Base-by-base conservation (phyloP, 176 grass and related monocot genomes). In the Avena atlantica region DNA sequence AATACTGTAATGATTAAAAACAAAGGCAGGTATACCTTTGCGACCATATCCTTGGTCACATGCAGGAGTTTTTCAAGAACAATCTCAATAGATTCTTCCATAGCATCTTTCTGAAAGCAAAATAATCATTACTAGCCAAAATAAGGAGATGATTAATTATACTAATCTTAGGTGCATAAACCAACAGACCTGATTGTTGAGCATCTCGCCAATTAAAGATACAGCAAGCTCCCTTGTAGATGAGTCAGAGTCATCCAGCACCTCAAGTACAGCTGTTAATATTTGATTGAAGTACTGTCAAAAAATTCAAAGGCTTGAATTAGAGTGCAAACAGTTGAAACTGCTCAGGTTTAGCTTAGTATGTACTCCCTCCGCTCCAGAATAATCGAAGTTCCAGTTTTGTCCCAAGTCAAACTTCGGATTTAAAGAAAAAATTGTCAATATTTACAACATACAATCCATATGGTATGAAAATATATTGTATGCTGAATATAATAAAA, bases 201-300 rank as follows among this genome's bases (percentile, higher is more conserved):
- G 94, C 92, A 99, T 99, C 95, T 94, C 89, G 9, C 68, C 58
- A 79, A 94, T 88, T 83, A 99, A 88, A 91, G 97, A 93, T 83
- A 99, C 84, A 67, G 87, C 89, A 76, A 94, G 81, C 71, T 96
- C 97, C 87, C 91, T 94, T 17, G 85, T 91, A 58, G 97, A 90
- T 76, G 91, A 80, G 84, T 99, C 97, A 37, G 94, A 88, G 85
- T 93, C 97, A 87, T 91, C 94, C 83, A 99, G 84, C 9, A 93
- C 90, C 77, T 96, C 97, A 75, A 99, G 92, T 63, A 94, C 94
- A 81, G 94, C 83, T n/a, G 86, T 94, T 77, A 99, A 91, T 60
- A 96, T 96, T 92, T 99, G 97, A 99, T 96, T 99, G 92, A 99
- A 99, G 68, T 99, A 99, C 97, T 99, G 89, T 85, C n/a, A 55